phyloP scores from a whole-genome alignment of 1,139 yeast species.

The Meyerozyma sp. region DNA sequence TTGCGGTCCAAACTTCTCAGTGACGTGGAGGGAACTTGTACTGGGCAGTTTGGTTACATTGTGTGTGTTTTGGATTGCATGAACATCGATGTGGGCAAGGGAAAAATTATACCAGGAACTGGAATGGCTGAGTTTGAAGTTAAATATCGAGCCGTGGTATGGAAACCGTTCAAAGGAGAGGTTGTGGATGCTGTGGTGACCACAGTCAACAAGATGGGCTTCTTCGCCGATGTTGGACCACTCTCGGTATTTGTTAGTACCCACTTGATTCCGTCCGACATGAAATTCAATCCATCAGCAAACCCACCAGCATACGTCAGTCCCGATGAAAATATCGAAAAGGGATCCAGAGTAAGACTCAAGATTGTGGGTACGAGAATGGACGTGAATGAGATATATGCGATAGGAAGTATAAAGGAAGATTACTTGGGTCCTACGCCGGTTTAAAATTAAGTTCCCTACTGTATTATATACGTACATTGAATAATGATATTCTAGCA shows the following conservation, averaged over 20 bases:
- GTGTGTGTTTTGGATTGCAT: constrained; percentile 93
- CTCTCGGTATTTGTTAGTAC: constrained; percentile 91
- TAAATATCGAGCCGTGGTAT: constrained; percentile 91
- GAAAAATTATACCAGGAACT: constrained; percentile 78
- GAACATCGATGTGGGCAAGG: constrained; percentile 93
- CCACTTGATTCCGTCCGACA: constrained; percentile 89
- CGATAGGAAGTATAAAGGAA: constrained; percentile 96
- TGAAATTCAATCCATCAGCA: constrained; percentile 91
- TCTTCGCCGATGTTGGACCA: constrained; percentile 98
- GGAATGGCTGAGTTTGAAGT: constrained; percentile 98
- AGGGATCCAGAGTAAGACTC: constrained; percentile 88
- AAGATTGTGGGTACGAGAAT: constrained; percentile 97
- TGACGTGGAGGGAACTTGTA: constrained; percentile 98
- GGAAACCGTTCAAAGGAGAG: constrained; percentile 98
- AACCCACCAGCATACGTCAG: constrained; percentile 98
- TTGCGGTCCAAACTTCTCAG: constrained; percentile 82
- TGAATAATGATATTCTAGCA: neutral
- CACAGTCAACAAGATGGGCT: constrained; percentile 93
- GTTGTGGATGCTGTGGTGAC: constrained; percentile 96
- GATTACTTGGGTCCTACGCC: constrained; percentile 87
- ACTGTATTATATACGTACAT: neutral
- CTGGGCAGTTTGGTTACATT: constrained; percentile 97
- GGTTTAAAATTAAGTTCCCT: constrained; percentile 17
- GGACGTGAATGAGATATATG: constrained; percentile 94
- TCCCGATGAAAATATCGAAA: constrained; percentile 91